Base-by-base conservation (phyloP, 257 asterid genomes). In the Coffea canephora region DNA sequence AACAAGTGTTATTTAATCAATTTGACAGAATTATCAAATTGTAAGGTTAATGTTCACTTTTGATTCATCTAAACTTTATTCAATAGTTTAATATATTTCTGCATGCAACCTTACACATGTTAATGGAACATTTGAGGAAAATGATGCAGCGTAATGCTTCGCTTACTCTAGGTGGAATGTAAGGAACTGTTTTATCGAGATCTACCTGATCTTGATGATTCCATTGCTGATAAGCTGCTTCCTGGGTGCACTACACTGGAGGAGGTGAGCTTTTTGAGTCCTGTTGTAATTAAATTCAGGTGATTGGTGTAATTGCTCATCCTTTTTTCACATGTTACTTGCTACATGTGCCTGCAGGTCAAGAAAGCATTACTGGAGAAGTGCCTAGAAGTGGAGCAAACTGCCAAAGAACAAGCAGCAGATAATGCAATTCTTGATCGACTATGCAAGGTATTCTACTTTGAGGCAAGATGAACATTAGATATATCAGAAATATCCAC, bases 331-430 rank as follows among this genome's bases (percentile, higher is more conserved):
- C 49, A 68, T 65, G 66, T 80, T 64, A 55, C 73, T 13, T 57
- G 41, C 55, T 71, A 19, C 25, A 25, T 61, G 70, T 55, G 77
- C 87, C 73, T 83, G 81, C 91, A 95, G 99, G 99, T 92, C 78
- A 93, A 89, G 89, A 89, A 87, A 80, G 77, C 80, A 43, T 86
- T 95, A 81, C 81, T 94, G 84, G 86, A 89, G 80, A 95, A 88
- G 71, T 93, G 88, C 85, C 89, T 88, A 67, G 97, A 95, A 83
- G 82, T 92, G 85, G 99, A 93, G 84, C 92, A 92, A 88, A 87
- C 96, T 45, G 98, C 99, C 78, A 92, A 91, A 87, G 98, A 95
- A 82, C 98, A 93, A 86, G 98, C 98, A 80, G 88, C 97, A 65
- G 99, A 95, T 81, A 93, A 93, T 86, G 99, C 97, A 49, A 95